A percentile compares a stretch with the other conserved stretches of the same genome.
These are phyloP conservation scores for Marasmius oreades DNA, from an alignment of 1,284 basidiomycete species.

Conservation along the genomic window DNA sequence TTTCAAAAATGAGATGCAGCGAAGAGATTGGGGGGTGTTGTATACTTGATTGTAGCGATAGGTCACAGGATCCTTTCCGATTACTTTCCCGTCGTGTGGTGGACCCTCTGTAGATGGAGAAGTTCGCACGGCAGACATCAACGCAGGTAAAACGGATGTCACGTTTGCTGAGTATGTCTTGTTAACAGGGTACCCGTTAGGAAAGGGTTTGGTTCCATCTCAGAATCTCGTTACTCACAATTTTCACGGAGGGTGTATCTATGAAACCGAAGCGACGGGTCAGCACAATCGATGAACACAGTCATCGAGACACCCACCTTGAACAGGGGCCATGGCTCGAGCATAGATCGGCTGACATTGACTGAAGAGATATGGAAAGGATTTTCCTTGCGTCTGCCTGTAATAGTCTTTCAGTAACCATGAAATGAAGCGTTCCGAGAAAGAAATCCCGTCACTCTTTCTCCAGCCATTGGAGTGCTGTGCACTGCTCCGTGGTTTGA, in stretches of 20 bases:
- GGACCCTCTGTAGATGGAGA: constrained; percentile 69
- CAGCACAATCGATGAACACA: background rate
- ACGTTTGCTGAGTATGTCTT: constrained; percentile 80
- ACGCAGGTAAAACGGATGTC: constrained; percentile 72
- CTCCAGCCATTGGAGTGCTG: constrained; percentile 91
- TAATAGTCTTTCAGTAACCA: background rate
- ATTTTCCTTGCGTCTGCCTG: constrained; percentile 87
- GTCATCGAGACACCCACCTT: constrained; percentile 48
- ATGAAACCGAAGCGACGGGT: constrained; percentile 9
- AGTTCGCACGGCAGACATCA: constrained; percentile 80
- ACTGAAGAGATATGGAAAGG: constrained; percentile 88
- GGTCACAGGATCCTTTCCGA: constrained; percentile 66
- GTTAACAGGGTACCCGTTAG: constrained; percentile 7
- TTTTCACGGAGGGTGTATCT: constrained; percentile 75
- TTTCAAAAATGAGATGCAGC: background rate
- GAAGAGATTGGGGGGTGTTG: background rate
- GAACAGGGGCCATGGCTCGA: constrained; percentile 75
- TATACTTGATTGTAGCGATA: constrained; percentile 70
- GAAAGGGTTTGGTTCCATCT: background rate
- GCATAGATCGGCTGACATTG: constrained; percentile 95
- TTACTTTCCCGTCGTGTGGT: constrained; percentile 60
- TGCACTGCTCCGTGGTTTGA: constrained; percentile 74
- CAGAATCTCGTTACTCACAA: constrained; percentile 40
- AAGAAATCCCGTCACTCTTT: too few species aligned
- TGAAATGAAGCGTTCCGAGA: too few species aligned